Percentiles rank a stretch among this genome's conserved stretches.
phyloP scores from a whole-genome alignment of 495 filamentous ascomycete species.

The Annulohypoxylon maeteangense region DNA sequence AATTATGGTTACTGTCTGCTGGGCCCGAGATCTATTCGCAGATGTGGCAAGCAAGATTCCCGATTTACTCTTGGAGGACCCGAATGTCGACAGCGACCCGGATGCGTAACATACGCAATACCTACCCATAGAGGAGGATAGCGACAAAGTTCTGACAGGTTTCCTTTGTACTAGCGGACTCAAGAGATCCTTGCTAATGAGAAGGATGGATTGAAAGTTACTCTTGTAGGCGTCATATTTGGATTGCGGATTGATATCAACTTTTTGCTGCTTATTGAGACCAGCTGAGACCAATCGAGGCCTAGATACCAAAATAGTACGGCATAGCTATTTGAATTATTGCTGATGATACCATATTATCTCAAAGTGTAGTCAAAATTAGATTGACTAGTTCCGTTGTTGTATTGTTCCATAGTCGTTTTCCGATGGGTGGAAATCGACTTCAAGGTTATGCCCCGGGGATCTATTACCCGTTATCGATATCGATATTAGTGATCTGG shows the following conservation, averaged over 20 bases:
- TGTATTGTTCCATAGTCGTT: background rate
- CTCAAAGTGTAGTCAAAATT: background rate
- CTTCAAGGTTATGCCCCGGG: background rate
- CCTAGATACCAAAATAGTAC: background rate
- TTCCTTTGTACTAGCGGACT: background rate
- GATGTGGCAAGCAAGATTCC: constrained; percentile 12
- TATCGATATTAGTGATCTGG: constrained; percentile 15
- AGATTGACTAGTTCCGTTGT: background rate
- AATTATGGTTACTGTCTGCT: constrained; percentile 47
- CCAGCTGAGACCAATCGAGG: background rate
- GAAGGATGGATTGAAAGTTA: background rate
- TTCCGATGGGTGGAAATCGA: background rate
- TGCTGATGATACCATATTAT: background rate
- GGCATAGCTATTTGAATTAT: background rate
- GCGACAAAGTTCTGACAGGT: background rate
- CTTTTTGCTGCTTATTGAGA: background rate
- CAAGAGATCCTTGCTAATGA: background rate
- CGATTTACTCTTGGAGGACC: constrained; percentile 4
- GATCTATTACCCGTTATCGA: constrained; percentile 1
- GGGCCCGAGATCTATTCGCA: constrained; percentile 44
- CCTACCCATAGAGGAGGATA: background rate
- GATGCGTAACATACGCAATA: constrained; percentile 31
- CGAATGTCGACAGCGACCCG: constrained; percentile 30
- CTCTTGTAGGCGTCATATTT: background rate
- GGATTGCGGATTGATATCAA: background rate